Evolutionary conservation across 129 eudicot genomes (phyloP).

Genomic region (Saussurea involucrata): DNA sequence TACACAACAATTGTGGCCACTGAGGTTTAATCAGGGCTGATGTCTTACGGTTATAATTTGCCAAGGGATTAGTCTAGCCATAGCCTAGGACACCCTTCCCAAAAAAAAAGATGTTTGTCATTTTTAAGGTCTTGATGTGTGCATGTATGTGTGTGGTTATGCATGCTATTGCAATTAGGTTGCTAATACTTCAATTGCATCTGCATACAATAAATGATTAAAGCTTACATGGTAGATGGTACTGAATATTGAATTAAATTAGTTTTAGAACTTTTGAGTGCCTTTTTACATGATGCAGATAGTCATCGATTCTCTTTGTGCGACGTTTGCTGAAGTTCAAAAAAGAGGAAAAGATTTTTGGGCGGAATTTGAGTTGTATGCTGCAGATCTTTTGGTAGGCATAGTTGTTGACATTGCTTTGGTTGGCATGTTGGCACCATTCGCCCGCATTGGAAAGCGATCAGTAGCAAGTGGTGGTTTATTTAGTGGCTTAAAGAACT

Average conservation of each 20-base stretch:
- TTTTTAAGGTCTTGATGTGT: background rate
- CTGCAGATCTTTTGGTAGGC: conserved; percentile 94
- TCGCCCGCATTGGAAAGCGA: conserved; percentile 80
- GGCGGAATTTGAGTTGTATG: conserved; percentile 90
- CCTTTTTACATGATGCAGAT: conserved; percentile 41
- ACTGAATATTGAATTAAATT: background rate
- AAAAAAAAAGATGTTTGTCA: background rate
- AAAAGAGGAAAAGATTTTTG: conserved; percentile 95
- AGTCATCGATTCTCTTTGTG: conserved; percentile 95
- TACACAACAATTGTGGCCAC: no score
- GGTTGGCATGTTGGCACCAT: conserved; percentile 95
- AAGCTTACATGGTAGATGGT: background rate
- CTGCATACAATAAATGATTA: background rate
- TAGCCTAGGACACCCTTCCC: no score
- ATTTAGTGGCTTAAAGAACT: conserved; percentile 56
- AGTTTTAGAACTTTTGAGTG: background rate
- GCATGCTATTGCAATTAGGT: background rate
- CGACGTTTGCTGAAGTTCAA: conserved; percentile 93
- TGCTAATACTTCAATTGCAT: background rate
- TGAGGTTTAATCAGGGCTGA: no score
- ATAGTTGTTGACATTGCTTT: conserved; percentile 87
- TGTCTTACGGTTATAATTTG: no score
- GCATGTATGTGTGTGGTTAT: background rate
- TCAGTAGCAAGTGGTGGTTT: conserved; percentile 53
- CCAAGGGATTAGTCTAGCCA: no score